phyloP scores from a whole-genome alignment of 176 grass and related monocot genomes.

The Rhynchospora pubera region DNA sequence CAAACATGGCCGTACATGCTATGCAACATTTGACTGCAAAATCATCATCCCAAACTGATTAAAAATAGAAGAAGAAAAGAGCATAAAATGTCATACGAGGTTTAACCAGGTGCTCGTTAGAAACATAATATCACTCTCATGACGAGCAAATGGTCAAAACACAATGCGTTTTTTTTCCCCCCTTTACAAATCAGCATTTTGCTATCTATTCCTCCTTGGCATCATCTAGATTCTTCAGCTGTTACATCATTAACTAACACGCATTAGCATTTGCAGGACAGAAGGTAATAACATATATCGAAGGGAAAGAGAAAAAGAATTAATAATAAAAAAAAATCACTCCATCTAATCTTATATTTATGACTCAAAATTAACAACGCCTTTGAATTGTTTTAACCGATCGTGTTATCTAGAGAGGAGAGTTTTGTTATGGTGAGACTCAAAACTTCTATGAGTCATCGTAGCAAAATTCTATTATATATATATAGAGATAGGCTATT shows the following conservation, averaged over 20 bases:
- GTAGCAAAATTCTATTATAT: too few species aligned
- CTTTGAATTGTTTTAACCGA: background rate
- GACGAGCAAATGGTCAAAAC: background rate
- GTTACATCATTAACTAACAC: background rate
- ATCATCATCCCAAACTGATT: background rate
- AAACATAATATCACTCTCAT: background rate
- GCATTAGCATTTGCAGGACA: background rate
- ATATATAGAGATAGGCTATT: too few species aligned
- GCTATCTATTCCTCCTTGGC: slow-evolving; percentile 21
- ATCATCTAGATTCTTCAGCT: slow-evolving; percentile 40
- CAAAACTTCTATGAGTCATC: too few species aligned
- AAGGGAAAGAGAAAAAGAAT: background rate
- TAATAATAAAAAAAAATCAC: background rate
- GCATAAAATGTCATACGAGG: background rate
- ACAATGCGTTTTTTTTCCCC: background rate
- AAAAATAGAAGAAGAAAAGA: background rate
- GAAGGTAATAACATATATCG: background rate
- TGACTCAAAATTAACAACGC: background rate
- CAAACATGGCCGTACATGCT: too few species aligned
- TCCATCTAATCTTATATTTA: slow-evolving; percentile 6
- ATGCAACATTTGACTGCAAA: background rate
- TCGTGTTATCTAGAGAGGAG: too few species aligned
- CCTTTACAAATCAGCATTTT: background rate
- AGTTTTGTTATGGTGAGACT: too few species aligned
- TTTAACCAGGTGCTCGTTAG: background rate